These are phyloP conservation scores for Neocallimastix lanati DNA, from an alignment of 192 early-diverging fungal species.

Conservation along the genomic window DNA sequence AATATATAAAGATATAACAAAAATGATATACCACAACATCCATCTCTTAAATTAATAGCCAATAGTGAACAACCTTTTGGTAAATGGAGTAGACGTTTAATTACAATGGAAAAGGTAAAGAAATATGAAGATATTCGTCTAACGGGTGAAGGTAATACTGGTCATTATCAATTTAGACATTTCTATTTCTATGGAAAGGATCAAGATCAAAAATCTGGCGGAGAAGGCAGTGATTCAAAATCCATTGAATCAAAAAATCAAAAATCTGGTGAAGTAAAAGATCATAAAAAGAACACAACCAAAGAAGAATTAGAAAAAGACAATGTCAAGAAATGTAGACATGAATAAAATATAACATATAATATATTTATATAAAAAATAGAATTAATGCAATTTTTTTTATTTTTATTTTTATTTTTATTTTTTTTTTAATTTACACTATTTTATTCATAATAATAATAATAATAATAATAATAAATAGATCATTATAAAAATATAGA, in stretches of 20 bases:
- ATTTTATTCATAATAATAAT: too few species aligned
- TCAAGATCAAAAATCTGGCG: background rate
- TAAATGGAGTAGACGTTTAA: constrained; percentile 72
- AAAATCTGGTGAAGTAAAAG: background rate
- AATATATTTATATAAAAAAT: too few species aligned
- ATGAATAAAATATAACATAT: too few species aligned
- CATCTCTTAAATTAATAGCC: constrained; percentile 55
- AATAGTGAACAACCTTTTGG: constrained; percentile 93
- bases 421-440: too few species aligned
- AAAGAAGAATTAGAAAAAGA: background rate
- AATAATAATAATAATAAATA: too few species aligned
- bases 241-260: too few species aligned
- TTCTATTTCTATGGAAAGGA: background rate
- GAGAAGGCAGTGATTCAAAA: too few species aligned
- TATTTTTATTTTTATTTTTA: too few species aligned
- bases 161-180: background rate
- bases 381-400: too few species aligned
- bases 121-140: constrained; percentile 1
- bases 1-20: constrained; percentile 27
- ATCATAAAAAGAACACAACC: background rate
- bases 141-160: background rate
- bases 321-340: too few species aligned
- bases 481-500: too few species aligned
- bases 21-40: constrained; percentile 67
- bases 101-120: constrained; percentile 81